Percentiles rank a stretch among this genome's conserved stretches.
These are phyloP conservation scores for Aquilaria yunnanensis DNA, from an alignment of 345 rosid genomes.

Conservation along the genomic window DNA sequence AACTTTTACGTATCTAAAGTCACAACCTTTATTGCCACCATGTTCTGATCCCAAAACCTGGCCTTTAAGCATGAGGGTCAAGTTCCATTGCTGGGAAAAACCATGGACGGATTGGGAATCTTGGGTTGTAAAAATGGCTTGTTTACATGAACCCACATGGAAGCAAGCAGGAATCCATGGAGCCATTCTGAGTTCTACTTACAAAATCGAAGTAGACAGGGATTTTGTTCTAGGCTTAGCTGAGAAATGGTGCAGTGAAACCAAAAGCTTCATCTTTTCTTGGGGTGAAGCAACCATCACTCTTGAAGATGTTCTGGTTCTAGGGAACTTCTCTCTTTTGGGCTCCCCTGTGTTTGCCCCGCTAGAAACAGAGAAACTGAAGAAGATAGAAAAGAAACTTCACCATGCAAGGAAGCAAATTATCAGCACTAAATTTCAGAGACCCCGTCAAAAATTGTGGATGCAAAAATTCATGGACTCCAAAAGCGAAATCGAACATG, in stretches of 20 bases:
- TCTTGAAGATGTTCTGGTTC: constrained; percentile 36
- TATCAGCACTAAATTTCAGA: constrained; percentile 3
- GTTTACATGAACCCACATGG: constrained; percentile 28
- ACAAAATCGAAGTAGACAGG: constrained; percentile 16
- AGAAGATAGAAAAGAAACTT: constrained; percentile 19
- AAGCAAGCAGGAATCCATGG: constrained; percentile 35
- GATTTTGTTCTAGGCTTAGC: constrained; percentile 32
- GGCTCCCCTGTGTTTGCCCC: constrained; percentile 35
- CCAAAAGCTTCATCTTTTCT: constrained; percentile 41
- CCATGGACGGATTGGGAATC: constrained; percentile 26
- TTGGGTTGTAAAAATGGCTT: constrained; percentile 38
- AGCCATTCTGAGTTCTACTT: constrained; percentile 40
- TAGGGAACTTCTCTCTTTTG: constrained; percentile 36
- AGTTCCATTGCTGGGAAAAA: constrained; percentile 26
- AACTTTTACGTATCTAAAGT: constrained; percentile 5
- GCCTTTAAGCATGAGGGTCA: constrained; percentile 13
- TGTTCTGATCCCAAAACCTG: constrained; percentile 16
- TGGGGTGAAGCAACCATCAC: constrained; percentile 64
- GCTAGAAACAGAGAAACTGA: constrained; percentile 16
- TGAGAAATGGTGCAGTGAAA: constrained; percentile 43
- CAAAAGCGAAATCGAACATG: constrained; percentile 50
- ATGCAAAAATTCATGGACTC: constrained; percentile 29
- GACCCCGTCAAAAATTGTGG: constrained; percentile 25
- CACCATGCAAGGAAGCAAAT: constrained; percentile 17
- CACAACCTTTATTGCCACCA: background rate